Evolutionary conservation across 352 stramenopile species (phyloP).

Genomic region (Aphanomyces euteiches): DNA sequence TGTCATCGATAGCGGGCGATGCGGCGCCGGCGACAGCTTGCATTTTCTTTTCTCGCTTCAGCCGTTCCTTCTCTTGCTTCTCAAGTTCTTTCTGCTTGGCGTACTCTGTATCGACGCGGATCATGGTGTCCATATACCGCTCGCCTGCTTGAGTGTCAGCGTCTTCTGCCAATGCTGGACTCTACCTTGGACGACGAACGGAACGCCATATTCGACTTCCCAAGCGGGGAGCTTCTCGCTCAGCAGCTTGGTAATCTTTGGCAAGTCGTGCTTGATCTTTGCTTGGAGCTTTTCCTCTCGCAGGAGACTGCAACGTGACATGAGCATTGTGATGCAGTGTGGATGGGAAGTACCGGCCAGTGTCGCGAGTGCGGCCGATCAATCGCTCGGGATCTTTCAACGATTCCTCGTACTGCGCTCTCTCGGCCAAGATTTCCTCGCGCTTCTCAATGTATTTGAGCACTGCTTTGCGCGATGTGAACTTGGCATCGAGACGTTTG

Average conservation of each 20-base stretch:
- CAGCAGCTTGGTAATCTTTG: slow-evolving; percentile 43
- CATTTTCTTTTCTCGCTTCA: slow-evolving; percentile 16
- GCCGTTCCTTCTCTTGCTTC: background rate
- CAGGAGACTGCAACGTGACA: slow-evolving; percentile 28
- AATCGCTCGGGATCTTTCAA: slow-evolving; percentile 29
- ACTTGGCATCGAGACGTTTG: slow-evolving; percentile 35
- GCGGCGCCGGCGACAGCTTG: no score
- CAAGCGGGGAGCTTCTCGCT: slow-evolving; percentile 41
- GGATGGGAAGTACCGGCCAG: slow-evolving; percentile 19
- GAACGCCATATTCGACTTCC: slow-evolving; percentile 37
- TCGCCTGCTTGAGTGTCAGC: slow-evolving; percentile 1
- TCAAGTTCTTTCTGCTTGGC: slow-evolving; percentile 16
- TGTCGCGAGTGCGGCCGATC: slow-evolving; percentile 30
- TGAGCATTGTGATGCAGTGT: background rate
- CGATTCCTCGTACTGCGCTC: slow-evolving; percentile 38
- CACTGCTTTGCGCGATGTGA: slow-evolving; percentile 33
- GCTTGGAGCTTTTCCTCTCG: slow-evolving; percentile 40
- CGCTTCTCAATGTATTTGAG: slow-evolving; percentile 43
- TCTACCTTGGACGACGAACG: slow-evolving; percentile 46
- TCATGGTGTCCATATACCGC: slow-evolving; percentile 19
- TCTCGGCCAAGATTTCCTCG: slow-evolving; percentile 43
- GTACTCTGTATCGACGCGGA: slow-evolving; percentile 3
- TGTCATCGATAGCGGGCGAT: background rate
- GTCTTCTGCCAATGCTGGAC: no score
- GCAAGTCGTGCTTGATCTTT: slow-evolving; percentile 44